phyloP scores from a whole-genome alignment of 768 basidiomycete species.

The Pulveroboletus sp. region DNA sequence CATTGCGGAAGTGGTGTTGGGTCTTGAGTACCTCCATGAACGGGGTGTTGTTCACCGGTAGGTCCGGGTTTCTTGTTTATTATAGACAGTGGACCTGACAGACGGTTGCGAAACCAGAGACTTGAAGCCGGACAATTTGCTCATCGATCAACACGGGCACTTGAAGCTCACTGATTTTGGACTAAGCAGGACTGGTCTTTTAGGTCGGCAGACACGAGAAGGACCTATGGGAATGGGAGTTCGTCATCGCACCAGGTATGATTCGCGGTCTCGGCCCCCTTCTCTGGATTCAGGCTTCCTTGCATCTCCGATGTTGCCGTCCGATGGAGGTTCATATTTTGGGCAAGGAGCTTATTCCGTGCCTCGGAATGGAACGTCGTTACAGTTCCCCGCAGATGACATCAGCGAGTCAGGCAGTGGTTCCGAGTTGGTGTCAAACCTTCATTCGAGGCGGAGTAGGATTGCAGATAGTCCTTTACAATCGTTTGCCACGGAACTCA shows the following conservation, averaged over 20 bases:
- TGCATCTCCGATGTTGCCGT: constrained; percentile 66
- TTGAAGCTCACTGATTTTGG: constrained; percentile 98
- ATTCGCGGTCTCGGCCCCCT: constrained; percentile 74
- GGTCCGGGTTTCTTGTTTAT: constrained; percentile 20
- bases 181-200: constrained; percentile 92
- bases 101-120: constrained; percentile 53
- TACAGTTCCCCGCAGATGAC: constrained; percentile 72
- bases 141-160: constrained; percentile 95
- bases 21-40: constrained; percentile 94
- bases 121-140: constrained; percentile 94
- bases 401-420: constrained; percentile 79
- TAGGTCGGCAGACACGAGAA: constrained; percentile 91
- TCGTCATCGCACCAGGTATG: constrained; percentile 51
- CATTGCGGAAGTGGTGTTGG: constrained; percentile 92
- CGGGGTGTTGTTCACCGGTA: constrained; percentile 96
- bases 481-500: constrained; percentile 82
- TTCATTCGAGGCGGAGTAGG: constrained; percentile 49
- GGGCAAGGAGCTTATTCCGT: constrained; percentile 57
- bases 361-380: constrained; percentile 56
- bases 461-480: constrained; percentile 73
- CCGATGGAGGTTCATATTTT: constrained; percentile 79
- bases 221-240: constrained; percentile 40
- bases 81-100: not conserved
- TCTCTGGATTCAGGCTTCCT: constrained; percentile 77
- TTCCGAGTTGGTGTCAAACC: constrained; percentile 65